Base-by-base conservation (phyloP, 2,329 filamentous ascomycete genomes). In the Aspergillus neotritici region DNA sequence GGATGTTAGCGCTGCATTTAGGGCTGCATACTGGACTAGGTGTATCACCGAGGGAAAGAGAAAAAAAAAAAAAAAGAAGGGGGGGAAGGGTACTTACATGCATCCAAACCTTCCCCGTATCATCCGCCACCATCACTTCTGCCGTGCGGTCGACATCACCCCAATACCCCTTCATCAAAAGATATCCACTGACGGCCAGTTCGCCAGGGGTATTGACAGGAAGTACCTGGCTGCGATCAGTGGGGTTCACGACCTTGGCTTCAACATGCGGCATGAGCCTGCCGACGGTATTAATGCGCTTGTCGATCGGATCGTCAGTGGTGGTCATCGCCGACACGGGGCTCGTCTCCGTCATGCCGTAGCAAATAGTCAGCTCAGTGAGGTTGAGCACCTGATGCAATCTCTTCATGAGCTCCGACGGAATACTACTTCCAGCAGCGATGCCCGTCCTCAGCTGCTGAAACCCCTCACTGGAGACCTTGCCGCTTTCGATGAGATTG, bases 281-380 rank as follows among this genome's bases (percentile, higher is more conserved):
- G 3, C 93, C 93, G 1, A 97, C 87, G 3, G 79, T 84, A 31
- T 79, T 75, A 40, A 87, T 84, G 32, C 89, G 76, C 65, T 85
- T 86, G 31, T 77, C 76, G 3, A 87, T 71, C 0, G 87, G 82
- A 60, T 95, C 89, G 13, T 78, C 68, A 0, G 87, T 90, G 0
- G 80, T 74, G 0, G 90, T 95, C 89, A 95, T 95, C 51, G 79
- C 80, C 5, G 72, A 75, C 0, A 79, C 76, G 2, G 72, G 79
- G 74, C 57, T 86, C 49, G 90, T 96, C 68, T 96, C 90, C 1
- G 90, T 96, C 89, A 94, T 94, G 48, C 90, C 90, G 65, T 96
- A 97, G 72, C 90, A 95, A 51, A 95, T 96, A 0, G 90, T 91
- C 15, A 97, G 69, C 43, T 94, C 86, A 0, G 76, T 79, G 13